These are phyloP conservation scores for Acer yangbiense DNA, from an alignment of 345 rosid species.

Conservation along the genomic window DNA sequence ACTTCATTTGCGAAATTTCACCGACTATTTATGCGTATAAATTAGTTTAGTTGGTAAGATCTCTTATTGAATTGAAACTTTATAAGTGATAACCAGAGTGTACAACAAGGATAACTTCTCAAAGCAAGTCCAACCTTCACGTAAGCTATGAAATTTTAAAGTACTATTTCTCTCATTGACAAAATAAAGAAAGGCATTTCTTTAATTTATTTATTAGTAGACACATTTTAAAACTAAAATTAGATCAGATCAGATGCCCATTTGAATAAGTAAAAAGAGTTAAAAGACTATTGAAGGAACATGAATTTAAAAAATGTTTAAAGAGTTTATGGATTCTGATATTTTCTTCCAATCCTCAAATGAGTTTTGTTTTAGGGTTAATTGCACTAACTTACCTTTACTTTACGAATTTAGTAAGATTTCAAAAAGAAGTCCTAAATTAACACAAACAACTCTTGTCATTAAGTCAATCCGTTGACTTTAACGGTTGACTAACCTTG, in stretches of 20 bases:
- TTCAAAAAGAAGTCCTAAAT: too few species aligned
- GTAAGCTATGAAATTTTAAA: too few species aligned
- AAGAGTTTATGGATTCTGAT: neutral
- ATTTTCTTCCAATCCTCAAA: neutral
- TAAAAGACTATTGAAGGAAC: neutral
- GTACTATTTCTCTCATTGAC: neutral
- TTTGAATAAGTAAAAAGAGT: neutral
- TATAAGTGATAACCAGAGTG: too few species aligned
- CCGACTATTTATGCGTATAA: too few species aligned
- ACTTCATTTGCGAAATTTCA: too few species aligned
- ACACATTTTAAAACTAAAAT: conserved; percentile 13
- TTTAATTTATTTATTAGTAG: neutral
- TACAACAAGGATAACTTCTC: neutral
- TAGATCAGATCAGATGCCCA: conserved; percentile 13
- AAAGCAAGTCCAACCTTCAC: neutral
- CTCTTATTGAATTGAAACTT: neutral
- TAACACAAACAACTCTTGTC: too few species aligned
- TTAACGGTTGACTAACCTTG: too few species aligned
- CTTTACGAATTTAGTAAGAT: too few species aligned
- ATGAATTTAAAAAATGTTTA: conserved; percentile 1
- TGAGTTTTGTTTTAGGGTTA: neutral
- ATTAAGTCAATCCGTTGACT: too few species aligned
- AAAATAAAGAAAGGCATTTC: neutral
- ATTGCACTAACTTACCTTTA: too few species aligned
- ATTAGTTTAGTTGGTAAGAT: neutral